Base-by-base conservation (phyloP, 768 basidiomycete genomes). In the Crepidotus variabilis region DNA sequence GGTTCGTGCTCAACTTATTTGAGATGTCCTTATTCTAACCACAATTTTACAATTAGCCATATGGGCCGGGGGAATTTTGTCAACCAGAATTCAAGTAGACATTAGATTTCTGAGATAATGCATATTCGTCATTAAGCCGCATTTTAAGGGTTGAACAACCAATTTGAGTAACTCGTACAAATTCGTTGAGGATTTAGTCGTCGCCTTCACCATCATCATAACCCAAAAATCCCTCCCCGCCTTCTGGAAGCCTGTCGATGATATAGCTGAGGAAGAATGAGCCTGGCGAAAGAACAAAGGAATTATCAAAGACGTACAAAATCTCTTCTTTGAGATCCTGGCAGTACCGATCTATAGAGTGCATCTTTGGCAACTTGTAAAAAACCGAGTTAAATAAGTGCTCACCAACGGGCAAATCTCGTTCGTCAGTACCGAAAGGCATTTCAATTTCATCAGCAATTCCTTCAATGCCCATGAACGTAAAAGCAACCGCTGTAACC, bases 361-460 rank as follows among this genome's bases (percentile, higher is more conserved):
- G 55, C 35, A 34, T n/a, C 9, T 52, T 18, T 7, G 1, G 34
- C n/a, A n/a, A n/a, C n/a, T n/a, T n/a, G n/a, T n/a, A n/a, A n/a
- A 23, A 21, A 47, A 22, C n/a, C n/a, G 16, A 33, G 34, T 28
- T 51, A 28, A 28, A 21, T 32, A 34, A 28, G 28, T 36, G 65
- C 75, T 60, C 63, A 90, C 90, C 89, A 28, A 94, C 74, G 13
- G 91, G 91, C 52, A 93, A 75, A 71, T 92, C 89, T 1, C 79
- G 75, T 5, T 78, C 72, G 64, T 91, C 88, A 56, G 74, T 75
- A 45, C 85, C 94, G 62, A 97, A 97, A 0, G 95, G 95, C 86
- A 90, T 90, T 70, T 97, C 94, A 61, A 96, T 93, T 70, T 93
- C 87, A 58, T 95, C 88, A 0, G 95, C 94, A 61, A 97, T 98